phyloP scores from a whole-genome alignment of 352 stramenopile genomes.

The Peronospora destructor region DNA sequence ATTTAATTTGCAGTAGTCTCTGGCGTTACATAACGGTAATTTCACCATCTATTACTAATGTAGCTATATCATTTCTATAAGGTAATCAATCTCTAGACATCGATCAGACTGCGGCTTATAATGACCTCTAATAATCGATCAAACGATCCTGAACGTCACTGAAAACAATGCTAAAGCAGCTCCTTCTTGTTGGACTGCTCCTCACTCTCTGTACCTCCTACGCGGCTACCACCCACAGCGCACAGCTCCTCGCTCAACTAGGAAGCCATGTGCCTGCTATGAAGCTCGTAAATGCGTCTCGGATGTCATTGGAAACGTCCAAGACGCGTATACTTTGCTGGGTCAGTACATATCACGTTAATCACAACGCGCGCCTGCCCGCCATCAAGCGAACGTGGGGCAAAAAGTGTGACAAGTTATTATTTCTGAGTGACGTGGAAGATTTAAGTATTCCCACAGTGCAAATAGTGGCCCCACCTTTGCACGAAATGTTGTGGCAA shows the following conservation, averaged over 20 bases:
- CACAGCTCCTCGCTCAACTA: constrained; percentile 32
- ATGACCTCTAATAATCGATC: no score
- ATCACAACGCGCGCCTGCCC: constrained; percentile 51
- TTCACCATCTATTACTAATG: no score
- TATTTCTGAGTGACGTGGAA: constrained; percentile 83
- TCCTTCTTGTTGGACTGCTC: no score
- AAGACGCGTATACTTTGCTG: constrained; percentile 70
- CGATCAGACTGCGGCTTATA: no score
- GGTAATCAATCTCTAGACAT: no score
- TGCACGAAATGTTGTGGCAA: constrained; percentile 78
- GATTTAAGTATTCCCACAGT: constrained; percentile 58
- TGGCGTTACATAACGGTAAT: no score
- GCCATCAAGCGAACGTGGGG: constrained; percentile 78
- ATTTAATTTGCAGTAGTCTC: no score
- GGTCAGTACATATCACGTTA: constrained; percentile 81
- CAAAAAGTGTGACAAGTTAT: constrained; percentile 74
- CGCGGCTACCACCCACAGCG: neutral
- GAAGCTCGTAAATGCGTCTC: constrained; percentile 56
- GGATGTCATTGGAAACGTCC: constrained; percentile 32
- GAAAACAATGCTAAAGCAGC: no score
- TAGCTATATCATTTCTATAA: no score
- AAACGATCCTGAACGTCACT: no score
- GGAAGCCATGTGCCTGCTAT: constrained; percentile 66
- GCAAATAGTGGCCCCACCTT: constrained; percentile 48
- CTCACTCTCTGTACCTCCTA: constrained; percentile 3